A percentile compares a stretch with the other conserved stretches of the same genome.
phyloP scores from a whole-genome alignment of 1,139 yeast species.

The Hansenula lynferdii region DNA sequence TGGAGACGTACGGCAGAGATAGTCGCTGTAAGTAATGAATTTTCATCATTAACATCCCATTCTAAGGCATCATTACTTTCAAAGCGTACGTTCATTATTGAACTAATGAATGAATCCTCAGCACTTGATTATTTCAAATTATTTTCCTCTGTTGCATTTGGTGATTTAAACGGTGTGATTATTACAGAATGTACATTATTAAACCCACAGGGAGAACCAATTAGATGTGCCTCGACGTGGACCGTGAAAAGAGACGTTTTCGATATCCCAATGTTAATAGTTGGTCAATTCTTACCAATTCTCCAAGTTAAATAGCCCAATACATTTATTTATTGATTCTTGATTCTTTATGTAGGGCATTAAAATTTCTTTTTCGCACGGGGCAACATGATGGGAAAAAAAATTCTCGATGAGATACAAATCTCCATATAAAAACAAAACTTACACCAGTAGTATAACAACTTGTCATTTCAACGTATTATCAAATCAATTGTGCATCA shows the following conservation, averaged over 20 bases:
- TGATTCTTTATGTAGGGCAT: no score
- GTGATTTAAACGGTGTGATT: conserved; percentile 70
- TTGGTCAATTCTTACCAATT: conserved; percentile 85
- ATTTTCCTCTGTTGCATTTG: conserved; percentile 75
- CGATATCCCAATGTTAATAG: conserved; percentile 90
- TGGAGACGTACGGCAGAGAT: conserved; percentile 81
- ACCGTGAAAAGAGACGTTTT: conserved; percentile 86
- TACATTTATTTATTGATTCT: no score
- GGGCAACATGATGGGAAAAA: no score
- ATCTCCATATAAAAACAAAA: no score
- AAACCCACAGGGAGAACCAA: conserved; percentile 29
- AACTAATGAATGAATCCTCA: conserved; percentile 77
- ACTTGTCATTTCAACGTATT: no score
- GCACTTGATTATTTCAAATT: conserved; percentile 80
- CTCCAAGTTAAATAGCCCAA: conserved; percentile 20
- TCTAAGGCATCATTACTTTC: conserved; percentile 26
- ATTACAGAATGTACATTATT: conserved; percentile 79
- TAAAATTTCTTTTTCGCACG: conserved; percentile 2
- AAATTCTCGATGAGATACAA: background rate
- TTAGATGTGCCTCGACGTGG: conserved; percentile 74
- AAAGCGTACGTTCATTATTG: conserved; percentile 62
- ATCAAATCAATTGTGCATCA: conserved; percentile 1
- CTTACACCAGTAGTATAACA: no score
- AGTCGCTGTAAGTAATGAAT: conserved; percentile 64
- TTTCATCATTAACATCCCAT: conserved; percentile 56